phyloP scores from a whole-genome alignment of 192 early-diverging fungal species.

The Backusella macrospora region DNA sequence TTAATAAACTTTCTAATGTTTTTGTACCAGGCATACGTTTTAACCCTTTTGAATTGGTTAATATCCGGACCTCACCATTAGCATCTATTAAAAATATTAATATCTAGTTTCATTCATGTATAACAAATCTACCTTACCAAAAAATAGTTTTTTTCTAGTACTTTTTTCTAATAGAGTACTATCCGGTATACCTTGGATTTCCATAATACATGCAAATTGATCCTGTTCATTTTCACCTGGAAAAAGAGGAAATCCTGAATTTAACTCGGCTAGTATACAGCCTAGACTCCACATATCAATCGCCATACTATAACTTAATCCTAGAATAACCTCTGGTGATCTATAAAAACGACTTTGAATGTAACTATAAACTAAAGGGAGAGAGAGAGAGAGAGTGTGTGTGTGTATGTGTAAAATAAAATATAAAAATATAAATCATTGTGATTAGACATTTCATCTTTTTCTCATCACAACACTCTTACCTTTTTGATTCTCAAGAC shows the following conservation, averaged over 20 bases:
- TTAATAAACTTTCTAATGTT: conserved; percentile 70
- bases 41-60: conserved; percentile 86
- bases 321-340: conserved; percentile 92
- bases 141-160: conserved; percentile 79
- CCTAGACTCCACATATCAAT: conserved; percentile 97
- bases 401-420: no score
- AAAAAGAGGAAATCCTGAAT: conserved; percentile 86
- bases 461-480: neutral
- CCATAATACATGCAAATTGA: conserved; percentile 91
- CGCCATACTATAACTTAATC: conserved; percentile 78
- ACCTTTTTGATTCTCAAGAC: conserved; percentile 78
- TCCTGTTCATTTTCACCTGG: conserved; percentile 96
- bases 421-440: neutral
- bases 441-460: neutral
- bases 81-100: no score
- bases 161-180: conserved; percentile 71
- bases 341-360: conserved; percentile 95
- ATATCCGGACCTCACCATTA: conserved; percentile 52
- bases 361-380: conserved; percentile 80
- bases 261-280: conserved; percentile 89
- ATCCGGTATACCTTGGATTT: conserved; percentile 81
- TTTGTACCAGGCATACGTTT: conserved; percentile 71
- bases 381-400: no score
- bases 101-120: no score
- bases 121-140: conserved; percentile 59